phyloP scores from a whole-genome alignment of 2,329 filamentous ascomycete species.

The Pestalotiopsis sp. region DNA sequence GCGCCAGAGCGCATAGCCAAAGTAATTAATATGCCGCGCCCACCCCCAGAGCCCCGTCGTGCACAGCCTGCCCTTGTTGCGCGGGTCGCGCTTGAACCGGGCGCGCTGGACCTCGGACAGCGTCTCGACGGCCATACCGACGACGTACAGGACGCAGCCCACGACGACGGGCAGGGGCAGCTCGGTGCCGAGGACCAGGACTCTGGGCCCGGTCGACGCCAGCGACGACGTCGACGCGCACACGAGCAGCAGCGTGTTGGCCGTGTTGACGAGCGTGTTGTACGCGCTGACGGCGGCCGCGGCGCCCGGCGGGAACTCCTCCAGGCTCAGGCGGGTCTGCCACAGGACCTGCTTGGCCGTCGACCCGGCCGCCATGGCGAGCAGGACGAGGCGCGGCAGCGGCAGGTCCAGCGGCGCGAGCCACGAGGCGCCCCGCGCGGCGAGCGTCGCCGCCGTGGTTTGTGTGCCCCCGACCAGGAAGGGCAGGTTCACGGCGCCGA shows the following conservation, averaged over 20 bases:
- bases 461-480: not conserved
- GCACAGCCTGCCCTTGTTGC: conserved; percentile 41
- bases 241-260: conserved; percentile 57
- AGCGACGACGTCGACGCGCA: conserved; percentile 46
- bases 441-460: not conserved
- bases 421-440: conserved; percentile 6
- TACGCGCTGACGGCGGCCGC: conserved; percentile 49
- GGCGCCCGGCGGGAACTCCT: conserved; percentile 47
- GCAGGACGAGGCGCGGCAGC: conserved; percentile 46
- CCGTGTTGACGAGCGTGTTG: conserved; percentile 58
- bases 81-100: conserved; percentile 38
- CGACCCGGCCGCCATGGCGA: conserved; percentile 55
- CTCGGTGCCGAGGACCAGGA: conserved; percentile 21
- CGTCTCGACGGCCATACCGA: conserved; percentile 57
- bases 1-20: conserved; percentile 36
- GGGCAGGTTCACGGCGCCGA: conserved; percentile 9
- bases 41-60: conserved; percentile 39
- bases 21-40: conserved; percentile 44
- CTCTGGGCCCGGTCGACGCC: conserved; percentile 21
- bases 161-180: conserved; percentile 34
- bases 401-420: conserved; percentile 24
- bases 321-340: conserved; percentile 46
- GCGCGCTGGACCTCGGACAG: conserved; percentile 58
- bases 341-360: conserved; percentile 60
- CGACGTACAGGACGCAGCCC: conserved; percentile 50